Base-by-base conservation (phyloP, 257 asterid genomes). In the Solanum pimpinellifolium region DNA sequence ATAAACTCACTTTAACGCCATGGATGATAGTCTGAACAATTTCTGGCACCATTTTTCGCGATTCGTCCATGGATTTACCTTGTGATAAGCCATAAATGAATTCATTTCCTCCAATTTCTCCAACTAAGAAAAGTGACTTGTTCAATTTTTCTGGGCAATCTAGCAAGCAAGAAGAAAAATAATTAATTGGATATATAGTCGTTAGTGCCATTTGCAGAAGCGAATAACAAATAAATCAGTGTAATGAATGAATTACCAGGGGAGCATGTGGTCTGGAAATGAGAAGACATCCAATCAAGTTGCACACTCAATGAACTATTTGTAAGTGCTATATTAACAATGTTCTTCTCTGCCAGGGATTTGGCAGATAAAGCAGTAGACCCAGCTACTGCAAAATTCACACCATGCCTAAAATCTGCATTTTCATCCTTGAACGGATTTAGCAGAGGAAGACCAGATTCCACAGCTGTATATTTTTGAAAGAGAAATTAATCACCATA, bases 311-410 rank as follows among this genome's bases (percentile, higher is more conserved):
- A 86, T 5, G 90, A 89, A 83, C 88, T 85, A 39, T 78, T 39
- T 11, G 91, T 89, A 1, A 23, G 23, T 52, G 23, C 20, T 70
- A 70, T 37, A 84, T 68, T 72, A 31, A 46, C 29, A 37, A 87
- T 60, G 7, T 83, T 83, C 9, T 85, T 87, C 39, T 60, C 27
- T 11, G 86, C 80, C 27, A 89, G 52, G 37, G 47, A 3, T 59
- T 70, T 7, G 1, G 27, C n/a, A 1, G 88, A 68, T 49, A 89
- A 69, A 23, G 91, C 91, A 14, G 91, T 85, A 23, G 83, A 86
- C 3, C 89, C 87, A 2, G 88, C 83, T 21, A 85, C 84, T n/a
- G 90, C 91, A 65, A 85, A 89, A 60, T 87, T 89, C 7, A 23
- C 78, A 9, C 91, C 91, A 37, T 89, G 70, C 23, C n/a, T 87